These are phyloP conservation scores for Fistulina hepatica DNA, from an alignment of 1,284 basidiomycete genomes.

Conservation along the genomic window DNA sequence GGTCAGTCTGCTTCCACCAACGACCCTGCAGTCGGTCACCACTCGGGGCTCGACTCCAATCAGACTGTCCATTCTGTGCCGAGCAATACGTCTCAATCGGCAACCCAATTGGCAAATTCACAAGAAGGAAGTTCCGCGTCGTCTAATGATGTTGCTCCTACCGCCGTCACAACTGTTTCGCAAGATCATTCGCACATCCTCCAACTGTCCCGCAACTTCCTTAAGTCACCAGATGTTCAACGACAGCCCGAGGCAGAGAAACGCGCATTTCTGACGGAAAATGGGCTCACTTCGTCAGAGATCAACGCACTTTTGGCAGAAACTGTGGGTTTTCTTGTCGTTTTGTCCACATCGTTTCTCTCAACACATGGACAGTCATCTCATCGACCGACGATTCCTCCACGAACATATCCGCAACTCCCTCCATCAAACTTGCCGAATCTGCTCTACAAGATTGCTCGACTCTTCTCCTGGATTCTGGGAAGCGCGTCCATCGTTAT, in stretches of 20 bases:
- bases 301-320: slow-evolving; percentile 49
- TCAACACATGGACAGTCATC: slow-evolving; percentile 2
- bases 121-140: too few species aligned
- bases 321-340: slow-evolving; percentile 33
- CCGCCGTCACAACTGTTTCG: too few species aligned
- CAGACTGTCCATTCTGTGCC: too few species aligned
- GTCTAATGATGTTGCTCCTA: too few species aligned
- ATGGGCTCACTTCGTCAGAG: slow-evolving; percentile 54
- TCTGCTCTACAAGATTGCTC: slow-evolving; percentile 47
- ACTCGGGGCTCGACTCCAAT: too few species aligned
- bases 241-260: slow-evolving; percentile 47
- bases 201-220: slow-evolving; percentile 48
- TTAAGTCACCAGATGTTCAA: slow-evolving; percentile 52
- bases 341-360: slow-evolving; percentile 33
- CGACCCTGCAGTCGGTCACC: too few species aligned
- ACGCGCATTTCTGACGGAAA: slow-evolving; percentile 56
- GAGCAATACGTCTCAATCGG: too few species aligned
- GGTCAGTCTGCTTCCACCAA: too few species aligned
- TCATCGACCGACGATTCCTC: slow-evolving; percentile 40
- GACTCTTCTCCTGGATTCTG: slow-evolving; percentile 53
- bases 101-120: too few species aligned
- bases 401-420: slow-evolving; percentile 60
- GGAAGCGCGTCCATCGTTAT: slow-evolving; percentile 50
- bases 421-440: slow-evolving; percentile 60
- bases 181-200: too few species aligned